Conservation (phyloP, 2,329 filamentous ascomycete species). For the Aspergillus pseudoviridinutans region DNA sequence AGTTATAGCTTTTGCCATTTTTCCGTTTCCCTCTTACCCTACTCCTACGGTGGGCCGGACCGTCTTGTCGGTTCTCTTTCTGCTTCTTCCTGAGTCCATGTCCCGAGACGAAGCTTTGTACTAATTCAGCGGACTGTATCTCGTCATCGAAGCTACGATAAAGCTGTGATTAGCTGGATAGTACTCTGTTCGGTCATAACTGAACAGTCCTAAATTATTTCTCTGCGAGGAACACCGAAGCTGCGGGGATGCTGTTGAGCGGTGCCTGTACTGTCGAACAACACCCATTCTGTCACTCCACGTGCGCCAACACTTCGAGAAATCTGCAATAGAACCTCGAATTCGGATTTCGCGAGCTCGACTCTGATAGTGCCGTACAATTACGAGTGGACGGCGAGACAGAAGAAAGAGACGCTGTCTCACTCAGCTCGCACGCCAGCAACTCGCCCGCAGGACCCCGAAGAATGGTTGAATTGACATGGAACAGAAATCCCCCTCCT, state of each 20-base stretch:
- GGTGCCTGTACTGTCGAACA: not conserved
- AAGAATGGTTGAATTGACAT: conserved; percentile 56
- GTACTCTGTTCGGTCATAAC: not conserved
- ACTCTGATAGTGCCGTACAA: not conserved
- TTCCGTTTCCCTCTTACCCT: conserved; percentile 4
- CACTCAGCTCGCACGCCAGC: not conserved
- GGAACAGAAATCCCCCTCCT: conserved; percentile 58
- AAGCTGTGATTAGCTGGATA: not conserved
- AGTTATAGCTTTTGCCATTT: conserved; percentile 6
- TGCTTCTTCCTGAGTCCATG: conserved; percentile 1
- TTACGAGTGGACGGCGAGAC: not conserved
- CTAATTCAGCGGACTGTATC: conserved; percentile 2
- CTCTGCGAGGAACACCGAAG: not conserved
- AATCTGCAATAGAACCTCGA: not conserved
- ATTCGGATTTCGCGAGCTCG: not conserved
- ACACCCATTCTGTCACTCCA: not conserved
- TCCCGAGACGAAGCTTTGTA: not conserved
- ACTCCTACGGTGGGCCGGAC: conserved; percentile 2
- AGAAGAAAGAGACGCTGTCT: not conserved
- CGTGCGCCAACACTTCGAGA: not conserved
- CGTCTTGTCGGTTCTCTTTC: conserved; percentile 5
- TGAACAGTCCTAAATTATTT: not conserved
- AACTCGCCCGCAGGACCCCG: not conserved
- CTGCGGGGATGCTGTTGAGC: not conserved
- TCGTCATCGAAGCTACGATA: not conserved